Base-by-base conservation (phyloP, 345 rosid genomes). In the Populus tremula region DNA sequence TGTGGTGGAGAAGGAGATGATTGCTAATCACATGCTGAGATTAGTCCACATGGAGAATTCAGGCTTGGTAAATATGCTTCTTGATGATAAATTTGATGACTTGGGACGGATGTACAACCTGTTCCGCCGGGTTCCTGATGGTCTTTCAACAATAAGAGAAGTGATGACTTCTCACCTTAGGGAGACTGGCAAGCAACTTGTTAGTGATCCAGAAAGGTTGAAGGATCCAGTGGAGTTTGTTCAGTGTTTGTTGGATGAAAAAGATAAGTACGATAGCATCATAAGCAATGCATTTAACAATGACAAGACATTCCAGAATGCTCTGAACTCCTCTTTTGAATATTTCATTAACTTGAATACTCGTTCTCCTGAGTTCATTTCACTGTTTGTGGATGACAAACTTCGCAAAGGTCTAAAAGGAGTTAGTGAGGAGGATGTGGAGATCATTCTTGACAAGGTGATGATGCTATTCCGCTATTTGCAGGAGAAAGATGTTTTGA, bases 401-500 rank as follows among this genome's bases (percentile, higher is more conserved):
- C 90, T 96, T 29, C 87, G 98, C 27, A 96, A 92, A 84, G 99
- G 99, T 47, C 84, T 96, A 66, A 92, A 92, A 85, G 99, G 97
- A 41, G 93, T 91, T 7, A 83, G 92, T 29, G 99, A 96, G 84
- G 97, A 86, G 82, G 99, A 93, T 80, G 98, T 93, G 75, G 99
- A 96, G 85, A 77, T 87, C 71, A 87, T 93, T 72, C 98, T 96
- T 31, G 99, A 96, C 83, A 96, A 96, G 86, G 99, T 96, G 66
- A 96, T 96, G 99, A 93, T 92, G 99, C 83, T 96, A 76, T 96
- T 96, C 90, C 96, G 99, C 29, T 96, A 96, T 83, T 87, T 96
- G 84, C 99, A 96, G 84, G 99, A 96, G 88, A 96, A 96, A 79
- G 99, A 96, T 80, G 94, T 96, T 96, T 92, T 71, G 98, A 96